Base-by-base conservation (phyloP, 2,329 filamentous ascomycete species). In the Fusarium sp. region DNA sequence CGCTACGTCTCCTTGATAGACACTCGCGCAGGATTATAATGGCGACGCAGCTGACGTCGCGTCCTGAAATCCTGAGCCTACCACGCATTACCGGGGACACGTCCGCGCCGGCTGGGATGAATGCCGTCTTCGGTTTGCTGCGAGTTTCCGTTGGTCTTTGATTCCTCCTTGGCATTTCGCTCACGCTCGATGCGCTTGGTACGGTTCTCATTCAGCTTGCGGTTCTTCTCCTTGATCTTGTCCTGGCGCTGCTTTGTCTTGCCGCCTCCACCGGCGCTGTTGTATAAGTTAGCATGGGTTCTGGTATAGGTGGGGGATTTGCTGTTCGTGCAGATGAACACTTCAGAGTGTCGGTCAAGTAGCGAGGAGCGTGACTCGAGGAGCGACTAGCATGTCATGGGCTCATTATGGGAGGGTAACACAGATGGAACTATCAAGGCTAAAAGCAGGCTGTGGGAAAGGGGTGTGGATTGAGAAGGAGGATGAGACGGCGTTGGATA, bases 181-280 rank as follows among this genome's bases (percentile, higher is more conserved):
- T 82, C 78, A 54, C 78, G 77, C 66, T 80, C 75, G 29, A 81
- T 79, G 32, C 82, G 75, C 65, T 81, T 77, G 41, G 75, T 71
- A 37, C 84, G 79, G 75, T 85, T 82, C 70, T 90, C 92, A 66
- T 91, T 85, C 45, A 97, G 83, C 78, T 93, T 94, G 70, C 84
- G 81, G 79, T 98, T 97, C 84, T 97, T 97, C 54, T 84, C 84
- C 70, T 85, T 82, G 75, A 98, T 92, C 79, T 93, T 95, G 54
- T 88, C 84, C 72, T 84, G 86, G 63, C 94, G 83, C 53, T 82
- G 78, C 63, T 87, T 82, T 41, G 86, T 91, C 75, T 93, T 96
- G 60, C 88, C 89, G 57, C 94, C 94, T 36, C 93, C 93, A 47
- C 93, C 93, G 56, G 91, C 93, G 66, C 89, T 92, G 63, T 63